Evolutionary conservation across 1,284 basidiomycete species (phyloP).

Genomic region (Xerocomus amazonicus): DNA sequence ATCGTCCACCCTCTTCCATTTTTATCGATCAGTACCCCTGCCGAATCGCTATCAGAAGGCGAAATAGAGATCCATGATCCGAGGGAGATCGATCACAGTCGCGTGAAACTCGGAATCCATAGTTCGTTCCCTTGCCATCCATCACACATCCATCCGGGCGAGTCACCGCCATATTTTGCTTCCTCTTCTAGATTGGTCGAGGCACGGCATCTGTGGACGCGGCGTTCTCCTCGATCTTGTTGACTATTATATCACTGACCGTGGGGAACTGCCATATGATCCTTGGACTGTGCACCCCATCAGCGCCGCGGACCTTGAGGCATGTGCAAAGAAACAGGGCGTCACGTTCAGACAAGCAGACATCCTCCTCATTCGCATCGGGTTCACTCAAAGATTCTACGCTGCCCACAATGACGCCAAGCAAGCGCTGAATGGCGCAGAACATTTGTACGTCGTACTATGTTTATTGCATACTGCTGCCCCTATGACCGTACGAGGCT

Average conservation of each 20-base stretch:
- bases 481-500: background rate
- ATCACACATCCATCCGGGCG: background rate
- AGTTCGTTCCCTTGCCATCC: conserved; percentile 40
- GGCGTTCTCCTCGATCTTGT: conserved; percentile 69
- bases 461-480: background rate
- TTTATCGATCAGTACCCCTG: conserved; percentile 40
- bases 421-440: conserved; percentile 41
- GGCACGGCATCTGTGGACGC: conserved; percentile 70
- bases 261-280: conserved; percentile 52
- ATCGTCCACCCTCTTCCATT: background rate
- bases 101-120: conserved; percentile 60
- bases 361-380: conserved; percentile 59
- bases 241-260: conserved; percentile 44
- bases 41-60: conserved; percentile 43
- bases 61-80: conserved; percentile 50
- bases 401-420: conserved; percentile 44
- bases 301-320: conserved; percentile 54
- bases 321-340: conserved; percentile 58
- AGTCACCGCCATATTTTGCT: background rate
- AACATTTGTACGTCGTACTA: conserved; percentile 46
- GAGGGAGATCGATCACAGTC: conserved; percentile 44
- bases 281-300: conserved; percentile 61
- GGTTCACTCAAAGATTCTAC: conserved; percentile 63
- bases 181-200: conserved; percentile 56
- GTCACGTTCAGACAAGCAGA: conserved; percentile 58